Base-by-base conservation (phyloP, 163 green algal genomes). In the Volvox carteri region DNA sequence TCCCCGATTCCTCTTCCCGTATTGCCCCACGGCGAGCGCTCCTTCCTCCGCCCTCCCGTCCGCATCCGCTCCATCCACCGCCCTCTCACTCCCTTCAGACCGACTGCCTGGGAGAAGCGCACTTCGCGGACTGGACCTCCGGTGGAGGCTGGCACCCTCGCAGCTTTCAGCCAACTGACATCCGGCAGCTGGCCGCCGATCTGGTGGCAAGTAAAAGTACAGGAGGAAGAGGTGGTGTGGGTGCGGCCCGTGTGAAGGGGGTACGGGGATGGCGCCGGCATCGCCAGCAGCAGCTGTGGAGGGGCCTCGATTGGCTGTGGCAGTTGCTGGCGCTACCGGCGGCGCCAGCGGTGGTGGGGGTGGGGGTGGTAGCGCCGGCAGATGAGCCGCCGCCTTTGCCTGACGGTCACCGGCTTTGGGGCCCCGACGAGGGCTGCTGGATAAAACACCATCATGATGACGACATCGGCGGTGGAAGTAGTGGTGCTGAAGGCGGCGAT, bases 71-170 rank as follows among this genome's bases (percentile, higher is more conserved):
- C n/a, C n/a, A n/a, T n/a, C n/a, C n/a, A n/a, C n/a, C n/a, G n/a
- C n/a, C n/a, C n/a, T n/a, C n/a, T n/a, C n/a, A n/a, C n/a, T 19
- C 18, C 39, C 41, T n/a, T n/a, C 70, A 90, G 88, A 92, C 88
- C 44, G 86, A 92, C 79, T 94, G 85, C 62, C 46, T 92, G 21
- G 91, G 88, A 33, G 67, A 85, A 48, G 77, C 79, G 23, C 76
- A 79, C 42, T 89, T 77, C 62, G 90, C 67, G 19, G 89, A 91
- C 56, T 94, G 88, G 86, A 67, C 77, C 19, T 6, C 23, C 41
- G 52, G 70, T 2, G 77, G 56, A 7, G 84, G 79, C 74, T 93
- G 77, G 72, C 90, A 93, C 78, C 90, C 90, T 9, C 80, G 76
- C 52, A 88, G 70, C 54, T 93, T 91, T 65, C 42, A 79, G 39